Percentiles rank a stretch among this genome's conserved stretches.
phyloP scores from a whole-genome alignment of 2,329 filamentous ascomycete genomes.

The Trichoderma hamatum region DNA sequence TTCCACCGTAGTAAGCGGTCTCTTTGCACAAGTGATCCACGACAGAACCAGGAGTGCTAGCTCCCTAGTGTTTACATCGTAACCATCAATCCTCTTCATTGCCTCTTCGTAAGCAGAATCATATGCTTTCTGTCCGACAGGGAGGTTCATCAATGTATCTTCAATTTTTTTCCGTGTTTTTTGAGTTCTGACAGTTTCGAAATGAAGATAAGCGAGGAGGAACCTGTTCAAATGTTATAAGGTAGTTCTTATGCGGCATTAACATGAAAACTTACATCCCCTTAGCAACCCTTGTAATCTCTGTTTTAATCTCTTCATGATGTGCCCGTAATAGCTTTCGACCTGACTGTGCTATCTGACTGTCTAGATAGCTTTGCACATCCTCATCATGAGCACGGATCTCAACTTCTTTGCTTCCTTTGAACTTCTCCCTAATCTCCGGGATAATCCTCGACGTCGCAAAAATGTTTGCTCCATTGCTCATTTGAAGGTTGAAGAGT shows the following conservation, averaged over 20 bases:
- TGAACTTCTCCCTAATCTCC: not conserved
- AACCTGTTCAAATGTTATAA: too few species aligned
- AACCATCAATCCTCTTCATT: not conserved
- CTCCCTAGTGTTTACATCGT: too few species aligned
- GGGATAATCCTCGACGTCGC: slow-evolving; percentile 31
- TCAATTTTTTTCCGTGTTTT: not conserved
- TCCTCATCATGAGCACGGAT: slow-evolving; percentile 4
- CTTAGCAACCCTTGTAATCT: too few species aligned
- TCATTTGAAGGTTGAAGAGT: not conserved
- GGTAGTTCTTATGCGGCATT: too few species aligned
- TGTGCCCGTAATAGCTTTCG: too few species aligned
- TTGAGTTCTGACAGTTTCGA: too few species aligned
- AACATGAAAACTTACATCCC: too few species aligned
- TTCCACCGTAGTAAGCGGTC: slow-evolving; percentile 35
- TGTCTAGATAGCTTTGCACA: not conserved
- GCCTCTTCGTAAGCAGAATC: not conserved
- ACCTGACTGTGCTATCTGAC: too few species aligned
- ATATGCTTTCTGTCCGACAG: too few species aligned
- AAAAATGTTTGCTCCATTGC: not conserved
- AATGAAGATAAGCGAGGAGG: too few species aligned
- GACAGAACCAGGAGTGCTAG: slow-evolving; percentile 33
- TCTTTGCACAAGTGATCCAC: slow-evolving; percentile 47
- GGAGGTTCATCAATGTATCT: too few species aligned
- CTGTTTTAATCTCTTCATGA: too few species aligned
- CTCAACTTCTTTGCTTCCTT: not conserved